A percentile compares a stretch with the other conserved stretches of the same genome.
Evolutionary conservation across 257 asterid genomes (phyloP).

Genomic region (Misopates orontium): DNA sequence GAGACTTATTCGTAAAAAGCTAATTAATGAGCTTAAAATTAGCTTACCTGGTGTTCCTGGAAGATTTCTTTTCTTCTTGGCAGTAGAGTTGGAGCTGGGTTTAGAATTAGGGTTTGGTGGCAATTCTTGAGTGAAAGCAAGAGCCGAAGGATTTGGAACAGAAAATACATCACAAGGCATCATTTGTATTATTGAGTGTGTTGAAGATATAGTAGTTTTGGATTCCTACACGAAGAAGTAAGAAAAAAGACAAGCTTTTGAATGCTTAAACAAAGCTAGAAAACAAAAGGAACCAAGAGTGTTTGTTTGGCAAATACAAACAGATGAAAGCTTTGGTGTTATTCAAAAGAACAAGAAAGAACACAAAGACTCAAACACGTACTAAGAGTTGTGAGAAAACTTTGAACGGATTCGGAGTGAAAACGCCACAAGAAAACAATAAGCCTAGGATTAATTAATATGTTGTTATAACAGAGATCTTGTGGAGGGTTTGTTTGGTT

Average conservation of each 20-base stretch:
- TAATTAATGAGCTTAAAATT: background rate
- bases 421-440: conserved; percentile 25
- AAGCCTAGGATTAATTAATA: background rate
- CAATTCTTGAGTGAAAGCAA: conserved; percentile 33
- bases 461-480: conserved; percentile 28
- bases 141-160: conserved; percentile 34
- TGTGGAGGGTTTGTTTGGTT: conserved; percentile 37
- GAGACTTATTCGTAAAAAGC: background rate
- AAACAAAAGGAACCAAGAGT: conserved; percentile 33
- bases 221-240: no score
- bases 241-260: no score
- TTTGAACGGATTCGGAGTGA: conserved; percentile 8
- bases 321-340: conserved; percentile 44
- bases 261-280: conserved; percentile 3
- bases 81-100: conserved; percentile 34
- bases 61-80: conserved; percentile 58
- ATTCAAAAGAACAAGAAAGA: conserved; percentile 42
- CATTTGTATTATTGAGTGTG: conserved; percentile 9
- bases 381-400: background rate
- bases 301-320: conserved; percentile 34
- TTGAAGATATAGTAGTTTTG: no score
- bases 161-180: conserved; percentile 56
- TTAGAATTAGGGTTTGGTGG: conserved; percentile 46
- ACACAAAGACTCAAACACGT: conserved; percentile 20
- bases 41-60: conserved; percentile 66